Evolutionary conservation across 2,329 filamentous ascomycete species (phyloP).

Genomic region (Orbilia blumenaviensis): DNA sequence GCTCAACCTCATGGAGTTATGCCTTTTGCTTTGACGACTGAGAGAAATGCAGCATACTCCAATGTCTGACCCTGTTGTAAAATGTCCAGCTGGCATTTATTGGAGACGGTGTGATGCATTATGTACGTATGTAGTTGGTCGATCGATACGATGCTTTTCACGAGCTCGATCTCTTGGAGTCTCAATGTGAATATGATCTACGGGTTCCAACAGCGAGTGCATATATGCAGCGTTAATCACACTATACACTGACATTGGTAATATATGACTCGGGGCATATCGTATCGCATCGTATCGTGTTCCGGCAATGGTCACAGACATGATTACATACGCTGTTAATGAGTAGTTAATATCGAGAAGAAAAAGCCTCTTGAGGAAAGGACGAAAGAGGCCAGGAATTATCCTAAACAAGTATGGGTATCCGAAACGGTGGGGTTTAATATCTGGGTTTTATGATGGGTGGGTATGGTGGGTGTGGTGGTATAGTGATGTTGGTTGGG

Average conservation of each 20-base stretch:
- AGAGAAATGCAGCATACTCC: too few species aligned
- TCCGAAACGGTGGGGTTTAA: not conserved
- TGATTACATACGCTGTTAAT: not conserved
- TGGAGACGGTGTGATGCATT: too few species aligned
- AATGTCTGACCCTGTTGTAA: too few species aligned
- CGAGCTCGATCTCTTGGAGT: not conserved
- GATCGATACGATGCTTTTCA: not conserved
- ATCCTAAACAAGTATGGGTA: conserved; percentile 37
- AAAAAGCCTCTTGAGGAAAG: not conserved
- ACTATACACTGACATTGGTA: too few species aligned
- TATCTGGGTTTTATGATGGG: not conserved
- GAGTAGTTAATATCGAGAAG: not conserved
- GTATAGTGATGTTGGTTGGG: conserved; percentile 10
- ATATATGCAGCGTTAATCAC: not conserved
- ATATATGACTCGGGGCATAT: conserved; percentile 1
- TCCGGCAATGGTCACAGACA: not conserved
- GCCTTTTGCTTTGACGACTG: too few species aligned
- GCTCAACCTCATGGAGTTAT: too few species aligned
- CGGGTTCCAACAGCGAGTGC: not conserved
- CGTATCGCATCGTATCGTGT: not conserved
- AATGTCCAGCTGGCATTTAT: too few species aligned
- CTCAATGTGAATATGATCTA: not conserved
- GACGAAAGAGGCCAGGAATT: not conserved
- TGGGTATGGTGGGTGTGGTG: conserved; percentile 12
- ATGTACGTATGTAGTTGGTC: too few species aligned